Evolutionary conservation across 2,329 filamentous ascomycete species (phyloP).

Genomic region (Harringtonia lauricola): DNA sequence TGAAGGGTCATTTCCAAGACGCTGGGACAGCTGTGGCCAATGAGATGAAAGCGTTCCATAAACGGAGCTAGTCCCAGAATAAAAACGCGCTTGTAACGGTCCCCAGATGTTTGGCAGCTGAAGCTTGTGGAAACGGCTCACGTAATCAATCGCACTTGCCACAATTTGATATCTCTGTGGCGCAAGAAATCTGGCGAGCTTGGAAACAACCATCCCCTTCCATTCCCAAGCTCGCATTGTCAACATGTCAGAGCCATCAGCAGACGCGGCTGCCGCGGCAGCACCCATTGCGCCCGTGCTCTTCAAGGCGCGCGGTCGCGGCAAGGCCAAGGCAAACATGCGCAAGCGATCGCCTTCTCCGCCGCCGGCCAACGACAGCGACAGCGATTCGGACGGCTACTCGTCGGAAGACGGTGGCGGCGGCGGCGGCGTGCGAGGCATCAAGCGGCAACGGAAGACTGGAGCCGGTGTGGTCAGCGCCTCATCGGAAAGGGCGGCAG

Average conservation of each 20-base stretch:
- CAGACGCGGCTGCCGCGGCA: slow-evolving; percentile 15
- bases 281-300: slow-evolving; percentile 29
- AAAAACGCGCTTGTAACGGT: no score
- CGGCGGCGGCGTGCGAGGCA: slow-evolving; percentile 42
- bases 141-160: no score
- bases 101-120: no score
- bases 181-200: no score
- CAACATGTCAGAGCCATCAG: slow-evolving; percentile 5
- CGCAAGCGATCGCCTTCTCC: slow-evolving; percentile 75
- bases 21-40: no score
- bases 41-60: no score
- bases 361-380: slow-evolving; percentile 49
- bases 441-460: slow-evolving; percentile 70
- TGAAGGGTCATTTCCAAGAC: no score
- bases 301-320: slow-evolving; percentile 72
- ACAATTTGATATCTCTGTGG: no score
- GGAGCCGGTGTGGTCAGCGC: slow-evolving; percentile 21
- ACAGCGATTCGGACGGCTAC: slow-evolving; percentile 47
- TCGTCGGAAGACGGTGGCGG: slow-evolving; percentile 52
- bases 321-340: slow-evolving; percentile 64
- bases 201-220: no score
- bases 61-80: no score
- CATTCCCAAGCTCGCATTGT: neutral
- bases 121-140: no score
- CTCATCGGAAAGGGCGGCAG: slow-evolving; percentile 21